These are phyloP conservation scores for Ogataea trehalophila DNA, from an alignment of 805 yeast genomes.

Conservation along the genomic window DNA sequence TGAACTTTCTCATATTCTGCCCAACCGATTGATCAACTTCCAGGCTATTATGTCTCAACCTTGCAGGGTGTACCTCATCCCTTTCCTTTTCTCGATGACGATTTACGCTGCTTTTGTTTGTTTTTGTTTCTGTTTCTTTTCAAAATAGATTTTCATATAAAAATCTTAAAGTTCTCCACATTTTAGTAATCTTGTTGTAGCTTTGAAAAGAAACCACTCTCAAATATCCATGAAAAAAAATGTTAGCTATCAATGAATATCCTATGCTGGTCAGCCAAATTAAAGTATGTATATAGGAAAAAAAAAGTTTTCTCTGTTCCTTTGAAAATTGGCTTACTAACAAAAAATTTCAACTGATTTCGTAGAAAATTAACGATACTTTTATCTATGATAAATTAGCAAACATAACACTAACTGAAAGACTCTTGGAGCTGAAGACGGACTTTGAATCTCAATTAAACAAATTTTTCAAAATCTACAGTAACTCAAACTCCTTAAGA, in stretches of 20 bases:
- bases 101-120: too few species aligned
- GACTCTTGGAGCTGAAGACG: background rate
- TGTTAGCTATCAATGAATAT: conserved; percentile 11
- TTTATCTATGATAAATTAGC: background rate
- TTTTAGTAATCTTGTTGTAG: background rate
- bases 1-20: too few species aligned
- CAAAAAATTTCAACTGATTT: background rate
- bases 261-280: conserved; percentile 8
- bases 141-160: too few species aligned
- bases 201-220: background rate
- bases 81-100: too few species aligned
- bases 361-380: background rate
- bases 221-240: background rate
- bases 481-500: conserved; percentile 8
- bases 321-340: background rate
- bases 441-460: conserved; percentile 3
- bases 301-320: background rate
- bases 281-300: conserved; percentile 6
- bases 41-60: too few species aligned
- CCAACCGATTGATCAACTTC: too few species aligned
- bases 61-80: too few species aligned
- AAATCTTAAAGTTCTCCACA: too few species aligned
- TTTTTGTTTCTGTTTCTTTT: too few species aligned
- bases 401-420: background rate
- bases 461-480: conserved; percentile 6